A percentile compares a stretch with the other conserved stretches of the same genome.
These are phyloP conservation scores for Periconia digitata DNA, from an alignment of 2,329 filamentous ascomycete genomes.

Conservation along the genomic window DNA sequence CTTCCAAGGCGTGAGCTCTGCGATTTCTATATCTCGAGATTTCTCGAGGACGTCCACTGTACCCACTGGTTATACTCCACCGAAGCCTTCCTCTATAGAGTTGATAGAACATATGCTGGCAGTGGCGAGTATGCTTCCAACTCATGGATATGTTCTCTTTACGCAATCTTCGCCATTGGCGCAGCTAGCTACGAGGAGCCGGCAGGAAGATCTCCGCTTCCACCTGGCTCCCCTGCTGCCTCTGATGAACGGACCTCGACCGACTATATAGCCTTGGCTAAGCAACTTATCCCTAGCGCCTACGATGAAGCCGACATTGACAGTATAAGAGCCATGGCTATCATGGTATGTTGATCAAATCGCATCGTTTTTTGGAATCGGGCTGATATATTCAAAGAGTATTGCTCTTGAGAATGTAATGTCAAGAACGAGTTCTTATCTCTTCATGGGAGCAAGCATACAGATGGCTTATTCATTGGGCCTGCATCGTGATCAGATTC, in stretches of 20 bases:
- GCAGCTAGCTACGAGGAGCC: slow-evolving; percentile 24
- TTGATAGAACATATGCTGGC: slow-evolving; percentile 36
- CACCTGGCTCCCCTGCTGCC: slow-evolving; percentile 18
- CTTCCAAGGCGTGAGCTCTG: slow-evolving; percentile 33
- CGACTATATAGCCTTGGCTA: slow-evolving; percentile 38
- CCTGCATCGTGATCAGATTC: slow-evolving; percentile 38
- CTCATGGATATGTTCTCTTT: slow-evolving; percentile 42
- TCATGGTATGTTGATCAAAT: slow-evolving; percentile 24
- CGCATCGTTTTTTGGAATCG: not conserved
- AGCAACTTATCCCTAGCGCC: slow-evolving; percentile 33
- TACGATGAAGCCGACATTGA: slow-evolving; percentile 43
- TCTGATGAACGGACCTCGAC: slow-evolving; percentile 28
- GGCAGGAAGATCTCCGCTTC: slow-evolving; percentile 22
- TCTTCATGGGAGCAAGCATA: slow-evolving; percentile 40
- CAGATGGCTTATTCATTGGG: slow-evolving; percentile 42
- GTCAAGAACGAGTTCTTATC: slow-evolving; percentile 38
- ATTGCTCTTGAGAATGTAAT: slow-evolving; percentile 39
- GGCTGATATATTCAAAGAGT: slow-evolving; percentile 24
- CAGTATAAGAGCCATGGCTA: slow-evolving; percentile 39
- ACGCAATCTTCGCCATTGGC: slow-evolving; percentile 39
- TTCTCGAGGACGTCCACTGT: slow-evolving; percentile 40
- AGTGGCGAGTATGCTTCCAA: slow-evolving; percentile 17
- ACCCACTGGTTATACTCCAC: slow-evolving; percentile 42
- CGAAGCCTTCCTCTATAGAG: slow-evolving; percentile 32
- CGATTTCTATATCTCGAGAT: slow-evolving; percentile 36